These are phyloP conservation scores for Dactylellina haptotyla DNA, from an alignment of 2,329 filamentous ascomycete species.

Conservation along the genomic window DNA sequence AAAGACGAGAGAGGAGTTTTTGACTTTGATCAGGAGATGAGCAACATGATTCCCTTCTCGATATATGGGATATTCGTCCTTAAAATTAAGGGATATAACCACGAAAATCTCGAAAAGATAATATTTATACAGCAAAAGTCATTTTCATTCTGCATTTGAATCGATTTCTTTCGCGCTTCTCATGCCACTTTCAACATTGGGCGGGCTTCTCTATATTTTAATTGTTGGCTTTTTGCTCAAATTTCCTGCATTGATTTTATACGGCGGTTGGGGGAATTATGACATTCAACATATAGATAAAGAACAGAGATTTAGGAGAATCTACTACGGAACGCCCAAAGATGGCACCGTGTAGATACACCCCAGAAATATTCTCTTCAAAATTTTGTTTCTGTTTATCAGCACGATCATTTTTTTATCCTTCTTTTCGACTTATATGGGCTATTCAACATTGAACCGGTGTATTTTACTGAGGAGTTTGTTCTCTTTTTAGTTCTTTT, in stretches of 20 bases:
- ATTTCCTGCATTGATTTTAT: constrained; percentile 17
- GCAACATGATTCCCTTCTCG: no score
- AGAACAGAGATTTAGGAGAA: background rate
- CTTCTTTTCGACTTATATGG: constrained; percentile 2
- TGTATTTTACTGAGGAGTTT: constrained; percentile 45
- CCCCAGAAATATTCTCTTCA: no score
- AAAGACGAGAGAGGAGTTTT: constrained; percentile 94
- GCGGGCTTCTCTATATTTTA: constrained; percentile 3
- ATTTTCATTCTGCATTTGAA: background rate
- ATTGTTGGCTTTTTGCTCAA: background rate
- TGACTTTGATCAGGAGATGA: constrained; percentile 72
- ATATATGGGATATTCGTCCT: no score
- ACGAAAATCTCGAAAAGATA: background rate
- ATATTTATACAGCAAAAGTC: background rate
- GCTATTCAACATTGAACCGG: constrained; percentile 52
- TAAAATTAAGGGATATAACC: background rate
- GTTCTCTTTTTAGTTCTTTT: background rate
- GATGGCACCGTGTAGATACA: no score
- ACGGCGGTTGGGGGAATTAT: background rate
- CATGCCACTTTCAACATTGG: constrained; percentile 50
- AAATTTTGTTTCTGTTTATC: no score
- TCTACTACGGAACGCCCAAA: no score
- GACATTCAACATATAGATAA: constrained; percentile 50
- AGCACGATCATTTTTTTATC: constrained; percentile 10
- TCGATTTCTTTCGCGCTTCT: constrained; percentile 7